Evolutionary conservation across 306 rosid species (phyloP).

Genomic region (Gynostemma pentaphyllum): DNA sequence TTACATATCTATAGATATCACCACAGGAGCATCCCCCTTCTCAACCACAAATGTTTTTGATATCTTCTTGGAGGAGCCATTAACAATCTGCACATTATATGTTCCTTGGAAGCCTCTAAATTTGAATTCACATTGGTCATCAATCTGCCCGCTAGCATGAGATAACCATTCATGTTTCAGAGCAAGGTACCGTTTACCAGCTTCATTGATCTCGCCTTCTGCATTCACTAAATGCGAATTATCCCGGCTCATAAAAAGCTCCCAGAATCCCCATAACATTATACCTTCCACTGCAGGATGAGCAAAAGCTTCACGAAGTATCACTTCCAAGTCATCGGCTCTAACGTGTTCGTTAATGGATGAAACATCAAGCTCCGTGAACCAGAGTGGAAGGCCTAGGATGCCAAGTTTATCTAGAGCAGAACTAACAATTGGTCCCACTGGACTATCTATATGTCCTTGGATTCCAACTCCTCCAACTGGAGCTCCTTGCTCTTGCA

Average conservation of each 20-base stretch:
- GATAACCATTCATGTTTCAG: constrained; percentile 79
- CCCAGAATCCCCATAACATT: constrained; percentile 94
- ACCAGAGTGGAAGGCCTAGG: constrained; percentile 81
- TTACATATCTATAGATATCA: constrained; percentile 39
- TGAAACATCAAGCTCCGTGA: constrained; percentile 77
- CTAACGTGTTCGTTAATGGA: constrained; percentile 57
- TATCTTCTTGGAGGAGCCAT: constrained; percentile 24
- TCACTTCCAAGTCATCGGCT: constrained; percentile 85
- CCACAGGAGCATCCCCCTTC: constrained; percentile 50
- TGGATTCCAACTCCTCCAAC: constrained; percentile 89
- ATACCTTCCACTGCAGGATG: constrained; percentile 73
- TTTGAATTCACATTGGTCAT: constrained; percentile 40
- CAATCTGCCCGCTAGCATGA: constrained; percentile 40
- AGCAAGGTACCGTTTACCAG: constrained; percentile 52
- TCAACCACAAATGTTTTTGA: constrained; percentile 69
- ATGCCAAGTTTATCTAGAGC: constrained; percentile 62
- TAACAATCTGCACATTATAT: constrained; percentile 46
- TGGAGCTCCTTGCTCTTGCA: constrained; percentile 67
- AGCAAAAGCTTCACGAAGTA: constrained; percentile 61
- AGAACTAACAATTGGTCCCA: constrained; percentile 67
- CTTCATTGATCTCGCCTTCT: constrained; percentile 79
- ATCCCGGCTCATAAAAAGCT: constrained; percentile 69
- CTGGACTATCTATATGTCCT: constrained; percentile 81
- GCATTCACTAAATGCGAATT: constrained; percentile 68
- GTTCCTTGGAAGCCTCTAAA: constrained; percentile 80